phyloP scores from a whole-genome alignment of 495 filamentous ascomycete species.

The Bathelium albidoporum region DNA sequence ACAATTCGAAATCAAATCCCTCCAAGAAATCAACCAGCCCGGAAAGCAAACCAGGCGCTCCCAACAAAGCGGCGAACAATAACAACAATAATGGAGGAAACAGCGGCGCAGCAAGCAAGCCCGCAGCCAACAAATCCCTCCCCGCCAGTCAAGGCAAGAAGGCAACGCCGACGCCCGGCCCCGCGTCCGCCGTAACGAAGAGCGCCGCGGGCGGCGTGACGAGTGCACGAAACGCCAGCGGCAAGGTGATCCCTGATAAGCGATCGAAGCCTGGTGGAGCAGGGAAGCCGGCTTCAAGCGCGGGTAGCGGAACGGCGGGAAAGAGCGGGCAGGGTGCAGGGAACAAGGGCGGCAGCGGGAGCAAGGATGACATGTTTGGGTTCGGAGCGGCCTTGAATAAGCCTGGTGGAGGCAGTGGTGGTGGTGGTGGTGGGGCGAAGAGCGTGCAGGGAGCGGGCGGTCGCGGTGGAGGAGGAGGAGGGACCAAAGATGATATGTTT shows the following conservation, averaged over 20 bases:
- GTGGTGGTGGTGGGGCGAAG: not conserved
- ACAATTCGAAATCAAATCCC: not conserved
- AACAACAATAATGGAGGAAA: not conserved
- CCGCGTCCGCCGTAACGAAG: not conserved
- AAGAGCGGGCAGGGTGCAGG: not conserved
- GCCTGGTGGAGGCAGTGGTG: too few species aligned
- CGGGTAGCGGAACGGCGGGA: not conserved
- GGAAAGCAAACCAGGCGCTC: not conserved
- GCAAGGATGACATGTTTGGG: not conserved
- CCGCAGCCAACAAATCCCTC: not conserved
- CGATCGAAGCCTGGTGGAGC: not conserved
- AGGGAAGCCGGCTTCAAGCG: not conserved
- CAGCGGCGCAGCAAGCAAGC: not conserved
- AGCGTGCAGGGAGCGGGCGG: not conserved
- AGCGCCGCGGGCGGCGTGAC: not conserved
- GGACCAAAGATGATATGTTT: not conserved
- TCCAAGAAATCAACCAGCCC: not conserved
- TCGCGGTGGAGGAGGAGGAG: not conserved
- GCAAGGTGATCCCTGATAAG: constrained; percentile 5
- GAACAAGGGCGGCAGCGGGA: not conserved
- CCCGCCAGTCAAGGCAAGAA: not conserved
- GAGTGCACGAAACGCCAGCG: not conserved
- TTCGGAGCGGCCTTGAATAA: not conserved
- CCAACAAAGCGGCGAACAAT: not conserved
- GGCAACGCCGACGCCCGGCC: not conserved